Conservation (phyloP, 2,329 filamentous ascomycete species). For the Trichoderma sp. region DNA sequence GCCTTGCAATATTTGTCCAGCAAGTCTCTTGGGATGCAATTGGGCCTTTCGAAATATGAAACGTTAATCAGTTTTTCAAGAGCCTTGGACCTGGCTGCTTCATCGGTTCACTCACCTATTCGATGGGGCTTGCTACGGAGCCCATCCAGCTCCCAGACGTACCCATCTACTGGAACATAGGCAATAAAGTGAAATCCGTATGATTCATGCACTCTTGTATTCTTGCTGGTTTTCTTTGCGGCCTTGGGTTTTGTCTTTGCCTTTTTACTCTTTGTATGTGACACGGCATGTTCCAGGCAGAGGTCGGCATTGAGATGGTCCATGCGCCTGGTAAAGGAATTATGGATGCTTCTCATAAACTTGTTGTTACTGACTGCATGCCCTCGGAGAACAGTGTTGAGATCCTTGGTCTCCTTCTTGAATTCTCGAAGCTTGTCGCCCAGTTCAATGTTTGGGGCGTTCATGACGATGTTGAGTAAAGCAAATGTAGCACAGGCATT, state of each 20-base stretch:
- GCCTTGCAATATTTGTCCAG: slow-evolving; percentile 66
- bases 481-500: slow-evolving; percentile 94
- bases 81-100: neutral
- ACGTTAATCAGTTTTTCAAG: neutral
- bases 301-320: slow-evolving; percentile 75
- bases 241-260: slow-evolving; percentile 33
- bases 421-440: slow-evolving; percentile 70
- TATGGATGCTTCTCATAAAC: slow-evolving; percentile 79
- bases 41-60: slow-evolving; percentile 14
- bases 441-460: slow-evolving; percentile 63
- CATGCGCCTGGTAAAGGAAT: slow-evolving; percentile 77
- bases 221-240: slow-evolving; percentile 40
- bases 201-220: slow-evolving; percentile 50
- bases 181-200: slow-evolving; percentile 84
- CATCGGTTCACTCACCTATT: slow-evolving; percentile 30
- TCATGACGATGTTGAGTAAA: slow-evolving; percentile 91
- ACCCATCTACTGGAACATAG: slow-evolving; percentile 72
- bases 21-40: slow-evolving; percentile 35
- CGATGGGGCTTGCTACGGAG: slow-evolving; percentile 65
- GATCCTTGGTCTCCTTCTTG: slow-evolving; percentile 65
- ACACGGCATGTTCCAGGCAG: slow-evolving; percentile 57
- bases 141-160: slow-evolving; percentile 88
- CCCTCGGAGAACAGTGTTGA: slow-evolving; percentile 73
- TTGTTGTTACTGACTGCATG: slow-evolving; percentile 70
- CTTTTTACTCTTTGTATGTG: slow-evolving; percentile 35